phyloP scores from a whole-genome alignment of 176 grass and related monocot species.

The Rhipidocladum racemiflorum region DNA sequence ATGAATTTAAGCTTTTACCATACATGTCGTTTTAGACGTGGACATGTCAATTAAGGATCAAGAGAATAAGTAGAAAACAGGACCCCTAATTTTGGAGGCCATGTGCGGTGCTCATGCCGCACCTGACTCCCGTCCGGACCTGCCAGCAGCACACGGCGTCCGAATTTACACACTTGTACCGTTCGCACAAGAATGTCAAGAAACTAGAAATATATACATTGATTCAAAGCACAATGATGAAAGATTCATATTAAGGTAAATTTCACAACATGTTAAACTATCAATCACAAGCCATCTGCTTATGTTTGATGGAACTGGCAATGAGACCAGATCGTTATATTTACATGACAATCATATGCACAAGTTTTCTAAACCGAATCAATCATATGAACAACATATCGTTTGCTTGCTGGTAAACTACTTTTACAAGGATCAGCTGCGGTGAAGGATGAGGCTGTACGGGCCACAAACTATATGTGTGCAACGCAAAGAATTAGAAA shows the following conservation, averaged over 20 bases:
- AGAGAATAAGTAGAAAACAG: no score
- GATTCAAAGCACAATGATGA: background rate
- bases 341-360: constrained; percentile 33
- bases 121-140: no score
- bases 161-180: background rate
- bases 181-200: background rate
- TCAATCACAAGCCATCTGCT: constrained; percentile 26
- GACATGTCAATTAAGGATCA: no score
- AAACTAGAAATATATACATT: background rate
- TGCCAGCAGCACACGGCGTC: background rate
- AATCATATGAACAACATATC: constrained; percentile 23
- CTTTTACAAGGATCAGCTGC: constrained; percentile 21
- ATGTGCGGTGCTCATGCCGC: no score
- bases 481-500: background rate
- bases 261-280: constrained; percentile 35
- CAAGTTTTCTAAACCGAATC: constrained; percentile 8
- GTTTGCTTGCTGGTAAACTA: background rate
- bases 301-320: constrained; percentile 20
- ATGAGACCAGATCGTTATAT: constrained; percentile 34
- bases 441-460: background rate
- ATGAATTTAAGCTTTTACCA: no score
- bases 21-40: no score
- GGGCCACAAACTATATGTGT: background rate
- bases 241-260: background rate
- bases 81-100: no score